Evolutionary conservation across 176 grass and related monocot species (phyloP), one percentile per base, ranked within the genome.

Genomic region (Triticum turgidum): DNA sequence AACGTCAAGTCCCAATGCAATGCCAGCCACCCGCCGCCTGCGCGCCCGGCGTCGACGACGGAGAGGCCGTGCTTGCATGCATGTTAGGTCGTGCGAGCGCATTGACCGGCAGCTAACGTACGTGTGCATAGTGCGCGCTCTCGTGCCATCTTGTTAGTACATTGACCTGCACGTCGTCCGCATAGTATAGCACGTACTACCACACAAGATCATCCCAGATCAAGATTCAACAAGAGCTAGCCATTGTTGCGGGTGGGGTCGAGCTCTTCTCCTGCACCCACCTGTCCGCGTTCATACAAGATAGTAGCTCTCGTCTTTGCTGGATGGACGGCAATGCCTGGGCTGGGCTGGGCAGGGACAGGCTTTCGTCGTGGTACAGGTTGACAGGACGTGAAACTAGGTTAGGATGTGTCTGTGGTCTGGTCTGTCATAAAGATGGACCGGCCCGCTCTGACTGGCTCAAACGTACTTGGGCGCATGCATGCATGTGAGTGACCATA

Each of bases 321-420:
- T 59, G 56, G 56, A 59, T 59, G 18, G 56, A 58, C 54, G 18
- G 54, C 54, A 21, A 58, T 1, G 54, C 56, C 56, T 59, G 56
- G 56, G 56, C 2, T 1, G 56, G 56, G 56, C 51, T 54, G 5
- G 6, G 84, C 80, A 76, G 65, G 68, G 83, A 69, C 73, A 76
- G 73, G 42, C 81, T 87, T 91, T 91, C 87, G 68, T 38, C 47
- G 68, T 38, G 81, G 61, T 84, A 76, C 85, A 91, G 85, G 27
- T 5, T 87, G 89, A 91, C 85, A 91, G 76, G 89, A 84, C 89
- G 89, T 87, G 89, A 87, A 87, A 91, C 81, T 84, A 87, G 85
- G 64, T 72, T 78, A 39, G 63, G 84, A 82, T 77, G 71, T 71
- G 78, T 76, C 83, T 42, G 20, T 42, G 69, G 51, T 54, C 51